Conservation (phyloP, 2,329 filamentous ascomycete genomes). For the Claviceps fusiformis region DNA sequence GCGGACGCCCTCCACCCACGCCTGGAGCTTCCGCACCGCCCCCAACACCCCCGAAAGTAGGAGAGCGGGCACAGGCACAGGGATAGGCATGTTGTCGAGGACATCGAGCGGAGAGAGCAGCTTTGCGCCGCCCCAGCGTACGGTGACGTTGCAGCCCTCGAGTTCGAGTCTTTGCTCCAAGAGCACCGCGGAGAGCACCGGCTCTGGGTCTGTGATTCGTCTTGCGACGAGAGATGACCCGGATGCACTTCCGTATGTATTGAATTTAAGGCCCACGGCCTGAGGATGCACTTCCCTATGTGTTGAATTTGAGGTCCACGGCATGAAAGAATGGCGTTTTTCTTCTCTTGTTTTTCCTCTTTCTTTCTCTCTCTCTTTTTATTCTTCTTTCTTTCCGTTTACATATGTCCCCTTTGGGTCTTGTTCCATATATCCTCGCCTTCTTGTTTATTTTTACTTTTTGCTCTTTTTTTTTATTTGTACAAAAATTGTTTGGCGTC, state of each 20-base stretch:
- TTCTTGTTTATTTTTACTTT: background rate
- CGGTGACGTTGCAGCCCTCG: conserved; percentile 23
- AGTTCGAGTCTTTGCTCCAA: conserved; percentile 25
- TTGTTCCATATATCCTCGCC: background rate
- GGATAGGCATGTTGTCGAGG: conserved; percentile 19
- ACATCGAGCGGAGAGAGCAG: conserved; percentile 22
- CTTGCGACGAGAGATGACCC: conserved; percentile 26
- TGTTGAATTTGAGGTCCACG: conserved; percentile 22
- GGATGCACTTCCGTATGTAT: conserved; percentile 22
- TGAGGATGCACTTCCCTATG: conserved; percentile 10
- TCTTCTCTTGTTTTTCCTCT: background rate
- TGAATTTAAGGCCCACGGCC: conserved; percentile 20
- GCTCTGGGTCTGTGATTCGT: conserved; percentile 33
- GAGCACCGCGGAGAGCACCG: conserved; percentile 19
- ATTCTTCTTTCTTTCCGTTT: background rate
- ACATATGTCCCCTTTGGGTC: background rate
- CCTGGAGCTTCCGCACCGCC: conserved; percentile 36
- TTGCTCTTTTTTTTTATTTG: no score
- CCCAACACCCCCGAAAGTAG: conserved; percentile 39
- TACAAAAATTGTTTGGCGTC: no score
- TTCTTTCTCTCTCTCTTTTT: background rate
- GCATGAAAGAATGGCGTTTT: conserved; percentile 4
- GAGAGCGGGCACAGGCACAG: conserved; percentile 12
- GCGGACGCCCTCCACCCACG: conserved; percentile 29
- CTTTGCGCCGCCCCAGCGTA: conserved; percentile 29